Evolutionary conservation across 768 basidiomycete species (phyloP), one percentile per base, ranked within the genome.

Genomic region (Suillus spraguei): DNA sequence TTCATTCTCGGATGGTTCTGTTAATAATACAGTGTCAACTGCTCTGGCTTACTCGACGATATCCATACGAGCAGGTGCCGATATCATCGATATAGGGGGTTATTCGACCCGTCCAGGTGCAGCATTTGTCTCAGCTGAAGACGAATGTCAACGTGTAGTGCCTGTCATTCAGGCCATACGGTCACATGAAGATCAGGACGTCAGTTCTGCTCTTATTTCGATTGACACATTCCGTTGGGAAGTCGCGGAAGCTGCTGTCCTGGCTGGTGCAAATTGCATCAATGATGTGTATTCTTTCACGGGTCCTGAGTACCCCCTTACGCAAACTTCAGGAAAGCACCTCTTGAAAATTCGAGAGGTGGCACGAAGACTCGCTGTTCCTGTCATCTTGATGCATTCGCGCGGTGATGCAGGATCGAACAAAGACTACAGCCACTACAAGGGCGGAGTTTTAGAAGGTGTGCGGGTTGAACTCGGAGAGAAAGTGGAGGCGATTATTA

Each of bases 351-450:
- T 97, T 92, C 86, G 89, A 60, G 64, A 71, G n/a, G 73, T 88
- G 32, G 88, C 89, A 35, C 82, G 87, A 41, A 78, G 83, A 36
- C 77, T 87, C 50, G 84, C 83, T 6, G 90, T 91, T 0, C 96
- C 95, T 0, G 89, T 95, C 56, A 79, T 99, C 11, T 75, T 99
- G 63, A 99, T 99, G 97, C 97, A 99, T 74, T 95, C 94, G 0
- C 82, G 95, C 4, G 95, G 94, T 0, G 91, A 92, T 62, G 92
- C 93, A 0, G 87, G 88, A 17, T 68, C 80, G 65, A 84, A 95
- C 80, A 92, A 92, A 77, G 82, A 88, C 65, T 89, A 89, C 68
- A 69, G 67, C 17, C 67, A 60, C 61, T 85, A 89, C 71, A 74
- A 74, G 32, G 80, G 78, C 36, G 73, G 72, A 11, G 85, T 94